Evolutionary conservation across 805 yeast species (phyloP).

Genomic region (Candida yuanshanica): DNA sequence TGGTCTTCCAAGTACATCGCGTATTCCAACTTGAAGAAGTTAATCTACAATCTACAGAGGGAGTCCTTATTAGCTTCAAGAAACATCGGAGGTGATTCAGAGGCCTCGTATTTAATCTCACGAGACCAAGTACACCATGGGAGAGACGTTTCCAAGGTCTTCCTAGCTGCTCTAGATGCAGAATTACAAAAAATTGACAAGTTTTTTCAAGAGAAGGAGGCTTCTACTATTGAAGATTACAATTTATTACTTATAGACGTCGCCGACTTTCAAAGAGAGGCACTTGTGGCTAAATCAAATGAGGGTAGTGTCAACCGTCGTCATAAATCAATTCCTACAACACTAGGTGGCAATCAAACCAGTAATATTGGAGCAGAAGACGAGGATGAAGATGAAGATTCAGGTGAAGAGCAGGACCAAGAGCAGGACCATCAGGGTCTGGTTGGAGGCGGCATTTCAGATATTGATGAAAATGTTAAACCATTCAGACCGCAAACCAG

Average conservation of each 20-base stretch:
- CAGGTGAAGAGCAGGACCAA: neutral
- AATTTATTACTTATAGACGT: constrained; percentile 57
- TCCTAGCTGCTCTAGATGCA: constrained; percentile 64
- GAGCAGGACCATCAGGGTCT: too few relatives aligned
- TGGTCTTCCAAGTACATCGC: constrained; percentile 93
- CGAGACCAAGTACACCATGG: constrained; percentile 26
- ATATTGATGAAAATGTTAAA: constrained; percentile 23
- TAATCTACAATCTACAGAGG: constrained; percentile 77
- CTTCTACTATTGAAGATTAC: constrained; percentile 45
- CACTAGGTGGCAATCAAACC: neutral
- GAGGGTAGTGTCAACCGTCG: constrained; percentile 6
- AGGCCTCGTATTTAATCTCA: constrained; percentile 26
- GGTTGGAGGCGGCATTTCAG: too few relatives aligned
- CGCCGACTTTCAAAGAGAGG: constrained; percentile 45
- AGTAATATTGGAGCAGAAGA: constrained; percentile 7
- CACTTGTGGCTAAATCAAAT: constrained; percentile 8
- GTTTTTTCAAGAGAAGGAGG: constrained; percentile 68
- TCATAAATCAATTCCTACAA: constrained; percentile 14
- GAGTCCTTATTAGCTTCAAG: constrained; percentile 31
- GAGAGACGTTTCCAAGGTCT: constrained; percentile 51
- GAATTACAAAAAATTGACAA: constrained; percentile 73
- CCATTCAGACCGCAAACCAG: constrained; percentile 7
- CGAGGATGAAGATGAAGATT: constrained; percentile 10
- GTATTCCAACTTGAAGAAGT: constrained; percentile 80
- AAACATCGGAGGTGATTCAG: constrained; percentile 16